Percentiles rank a stretch among this genome's conserved stretches.
Evolutionary conservation across 495 filamentous ascomycete species (phyloP).

Genomic region (Niebla homalea): DNA sequence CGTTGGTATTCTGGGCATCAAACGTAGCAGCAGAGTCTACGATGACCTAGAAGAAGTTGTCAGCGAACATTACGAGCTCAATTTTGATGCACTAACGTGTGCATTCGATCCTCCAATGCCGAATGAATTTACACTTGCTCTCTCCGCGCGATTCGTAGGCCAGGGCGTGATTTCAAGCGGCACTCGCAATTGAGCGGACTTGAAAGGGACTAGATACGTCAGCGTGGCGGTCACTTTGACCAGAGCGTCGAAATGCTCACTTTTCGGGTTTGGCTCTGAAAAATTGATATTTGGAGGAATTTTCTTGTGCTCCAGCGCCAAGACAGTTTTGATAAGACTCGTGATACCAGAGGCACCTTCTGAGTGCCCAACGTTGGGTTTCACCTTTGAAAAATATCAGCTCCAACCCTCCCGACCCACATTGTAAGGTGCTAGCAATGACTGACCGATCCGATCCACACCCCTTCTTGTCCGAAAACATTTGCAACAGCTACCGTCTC

Average conservation of each 20-base stretch:
- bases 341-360: conserved; percentile 32
- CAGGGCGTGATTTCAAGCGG: conserved; percentile 16
- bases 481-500: conserved; percentile 16
- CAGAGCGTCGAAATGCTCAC: conserved; percentile 9
- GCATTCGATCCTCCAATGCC: conserved; percentile 39
- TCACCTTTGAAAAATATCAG: conserved; percentile 15
- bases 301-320: conserved; percentile 31
- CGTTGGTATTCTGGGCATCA: background rate
- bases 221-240: too few relatives aligned
- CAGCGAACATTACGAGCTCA: background rate
- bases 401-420: too few relatives aligned
- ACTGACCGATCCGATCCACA: conserved; percentile 7
- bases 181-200: too few relatives aligned
- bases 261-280: conserved; percentile 23
- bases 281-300: conserved; percentile 35
- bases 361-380: conserved; percentile 33
- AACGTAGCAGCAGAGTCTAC: conserved; percentile 6
- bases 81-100: conserved; percentile 18
- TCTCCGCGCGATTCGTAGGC: conserved; percentile 13
- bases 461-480: background rate
- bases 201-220: too few relatives aligned
- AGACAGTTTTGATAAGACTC: conserved; percentile 39
- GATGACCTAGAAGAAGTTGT: conserved; percentile 13
- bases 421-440: conserved; percentile 5
- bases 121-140: conserved; percentile 31